phyloP scores from a whole-genome alignment of 2,329 filamentous ascomycete genomes.

The Fusarium buxicola region DNA sequence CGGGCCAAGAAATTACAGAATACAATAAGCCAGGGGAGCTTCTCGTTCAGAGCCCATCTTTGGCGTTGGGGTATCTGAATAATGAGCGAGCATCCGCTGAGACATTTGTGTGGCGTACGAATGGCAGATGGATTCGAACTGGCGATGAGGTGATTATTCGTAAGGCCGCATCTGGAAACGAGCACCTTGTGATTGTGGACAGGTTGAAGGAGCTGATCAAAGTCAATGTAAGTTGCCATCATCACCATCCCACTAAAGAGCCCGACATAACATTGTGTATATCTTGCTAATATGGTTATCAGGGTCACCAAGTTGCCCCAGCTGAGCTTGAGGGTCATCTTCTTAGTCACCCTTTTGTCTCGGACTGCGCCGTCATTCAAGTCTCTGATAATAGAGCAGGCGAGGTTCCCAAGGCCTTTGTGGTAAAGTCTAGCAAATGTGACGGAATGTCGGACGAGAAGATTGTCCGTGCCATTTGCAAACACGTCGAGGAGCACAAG shows the following conservation, averaged over 20 bases:
- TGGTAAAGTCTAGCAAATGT: too few species aligned
- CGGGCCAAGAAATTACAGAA: constrained; percentile 74
- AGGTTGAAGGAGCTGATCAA: constrained; percentile 64
- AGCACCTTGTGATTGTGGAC: constrained; percentile 40
- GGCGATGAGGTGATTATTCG: constrained; percentile 68
- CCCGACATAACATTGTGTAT: too few species aligned
- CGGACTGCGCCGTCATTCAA: constrained; percentile 76
- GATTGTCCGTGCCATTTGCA: constrained; percentile 61
- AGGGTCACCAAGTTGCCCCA: constrained; percentile 80
- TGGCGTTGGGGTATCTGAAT: constrained; percentile 82
- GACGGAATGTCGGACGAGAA: constrained; percentile 63
- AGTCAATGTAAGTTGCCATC: constrained; percentile 53
- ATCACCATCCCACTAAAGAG: too few species aligned
- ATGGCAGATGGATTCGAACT: constrained; percentile 43
- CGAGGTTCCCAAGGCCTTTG: constrained; percentile 67
- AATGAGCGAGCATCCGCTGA: constrained; percentile 67
- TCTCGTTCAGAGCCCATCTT: constrained; percentile 76
- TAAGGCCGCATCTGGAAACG: constrained; percentile 58
- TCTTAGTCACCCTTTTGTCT: constrained; percentile 72
- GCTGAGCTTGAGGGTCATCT: constrained; percentile 78
- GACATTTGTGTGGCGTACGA: constrained; percentile 29
- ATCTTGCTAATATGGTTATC: background rate
- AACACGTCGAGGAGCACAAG: constrained; percentile 74
- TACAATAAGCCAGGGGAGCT: constrained; percentile 78
- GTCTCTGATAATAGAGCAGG: constrained; percentile 65